Evolutionary conservation across 371 early-diverging fungal genomes (phyloP), one percentile per base, ranked within the genome.

Genomic region (Globomyces sp.): DNA sequence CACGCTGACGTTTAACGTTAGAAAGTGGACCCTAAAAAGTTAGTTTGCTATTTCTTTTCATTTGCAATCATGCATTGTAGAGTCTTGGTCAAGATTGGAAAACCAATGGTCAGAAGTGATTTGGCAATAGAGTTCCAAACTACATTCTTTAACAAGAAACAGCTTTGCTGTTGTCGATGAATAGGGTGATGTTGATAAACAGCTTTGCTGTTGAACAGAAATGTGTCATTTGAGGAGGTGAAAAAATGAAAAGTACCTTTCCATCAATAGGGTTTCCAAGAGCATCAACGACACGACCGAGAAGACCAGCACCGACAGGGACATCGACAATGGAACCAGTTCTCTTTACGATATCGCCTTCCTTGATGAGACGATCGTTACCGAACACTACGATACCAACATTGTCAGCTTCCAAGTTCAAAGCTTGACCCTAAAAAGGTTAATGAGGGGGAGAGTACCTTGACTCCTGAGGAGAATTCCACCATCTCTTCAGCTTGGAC

Each of bases 401-500:
- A 82, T 94, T 94, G 87, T 96, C 96, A 53, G 95, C 82, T 80
- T 96, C 96, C 85, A 96, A 87, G 86, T 96, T 96, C 71, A 96
- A 90, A 68, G 96, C 95, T 94, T 93, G 93, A 75, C 96, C 96
- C 93, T 93, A 71, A 57, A 8, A 42, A 24, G 24, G 43, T 52
- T 4, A 67, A 40, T 63, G 46, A 64, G 13, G 4, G 24, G 24
- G 4, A 57, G 11, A 63, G 41, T 79, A 89, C 92, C 90, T 92
- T 93, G 67, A 97, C 84, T 78, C 97, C 97, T 77, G 90, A 90
- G 74, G 94, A 92, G 88, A 97, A 97, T 76, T 97, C 96, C 77
- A 96, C 96, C 95, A 97, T 95, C 86, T 97, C 97, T 84, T 97
- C 97, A 77, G 97, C 96, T 85, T 97, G 95, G 76, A 88, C 87